Evolutionary conservation across 495 filamentous ascomycete species (phyloP), one percentile per base, ranked within the genome.

Genomic region (Cudoniella acicularis): DNA sequence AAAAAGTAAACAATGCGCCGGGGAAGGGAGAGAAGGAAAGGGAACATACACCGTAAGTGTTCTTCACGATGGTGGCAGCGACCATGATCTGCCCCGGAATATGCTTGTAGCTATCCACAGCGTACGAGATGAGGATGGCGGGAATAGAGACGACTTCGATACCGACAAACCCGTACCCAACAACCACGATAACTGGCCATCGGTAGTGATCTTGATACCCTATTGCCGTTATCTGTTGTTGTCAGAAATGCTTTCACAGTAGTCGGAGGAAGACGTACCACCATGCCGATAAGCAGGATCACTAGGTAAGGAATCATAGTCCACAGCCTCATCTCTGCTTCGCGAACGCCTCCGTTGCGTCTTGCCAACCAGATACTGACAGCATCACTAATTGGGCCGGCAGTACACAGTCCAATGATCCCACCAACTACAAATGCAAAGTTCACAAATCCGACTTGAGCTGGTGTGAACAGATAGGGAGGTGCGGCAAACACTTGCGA

Each of bases 401-500:
- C 78, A 22, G 75, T 73, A 1, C 72, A 62, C 13, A 82, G 74
- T 16, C 74, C 79, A 18, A 81, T 51, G 2, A 78, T 27, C 18
- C 71, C 75, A 2, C 82, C 81, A 17, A 83, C 66, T 70, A 71
- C 65, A 22, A 83, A 67, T 1, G 74, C 74, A 1, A 76, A 66
- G 27, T 79, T 64, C 45, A 79, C 81, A 61, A 77, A 75, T 23
- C 77, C 71, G 57, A 67, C 62, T 36, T 60, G 51, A 23, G 60
- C 57, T 10, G 73, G 69, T 54, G 69, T 75, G 68, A 79, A 80
- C 57, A 77, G 76, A 63, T 86, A 87, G 0, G 83, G 84, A 16
- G 83, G 83, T 1, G 76, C 78, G 17, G 77, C 78, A 61, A 87
- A 84, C 3, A 72, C 80, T 64, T 85, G 80, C 22, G 75, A 75